Evolutionary conservation across 2,329 filamentous ascomycete species (phyloP), one percentile per base, ranked within the genome.

Genomic region (Ilyonectria sp.): DNA sequence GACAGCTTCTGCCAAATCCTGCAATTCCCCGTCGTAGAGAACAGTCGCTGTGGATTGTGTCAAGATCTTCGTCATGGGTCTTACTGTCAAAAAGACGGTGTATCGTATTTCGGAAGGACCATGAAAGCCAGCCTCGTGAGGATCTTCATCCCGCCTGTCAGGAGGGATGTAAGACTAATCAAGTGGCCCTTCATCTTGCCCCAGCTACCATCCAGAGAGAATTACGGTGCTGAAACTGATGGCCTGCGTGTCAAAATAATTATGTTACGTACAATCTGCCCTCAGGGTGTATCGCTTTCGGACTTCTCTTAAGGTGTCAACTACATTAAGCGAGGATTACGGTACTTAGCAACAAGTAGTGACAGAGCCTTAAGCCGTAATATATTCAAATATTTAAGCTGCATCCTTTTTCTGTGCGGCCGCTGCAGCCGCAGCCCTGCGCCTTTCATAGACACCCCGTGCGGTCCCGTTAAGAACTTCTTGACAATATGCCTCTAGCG

Each of bases 201-300:
- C 80, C 1, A 79, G 68, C 81, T 81, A 82, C 81, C 81, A 83
- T 3, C 75, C 77, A 0, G 75, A 65, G 4, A 79, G 68, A 15
- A 47, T 10, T 2, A 46, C 58, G 33, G 46, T 53, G 5, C 46
- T 40, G 5, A 60, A 60, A 23, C 33, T 53, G 1, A 53, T 17
- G 5, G 47, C 23, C 10, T 53, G 44, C 13, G 19, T 15, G 21
- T 44, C 23, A 4, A 13, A 35, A 53, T 8, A 60, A 10, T 10
- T 60, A 46, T 40, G 53, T 46, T 31, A 60, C 44, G 35, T 40
- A 53, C 21, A 60, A 15, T 23, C 31, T 52, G 1, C 58, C 58
- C 15, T 60, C 47, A 1, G 35, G 4, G 19, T 9, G 17, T 3
- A 60, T 4, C 7, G 52, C n/a, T 44, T 60, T n/a, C 58, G 58